These are phyloP conservation scores for Suillus placidus DNA, from an alignment of 768 basidiomycete species.

Conservation along the genomic window DNA sequence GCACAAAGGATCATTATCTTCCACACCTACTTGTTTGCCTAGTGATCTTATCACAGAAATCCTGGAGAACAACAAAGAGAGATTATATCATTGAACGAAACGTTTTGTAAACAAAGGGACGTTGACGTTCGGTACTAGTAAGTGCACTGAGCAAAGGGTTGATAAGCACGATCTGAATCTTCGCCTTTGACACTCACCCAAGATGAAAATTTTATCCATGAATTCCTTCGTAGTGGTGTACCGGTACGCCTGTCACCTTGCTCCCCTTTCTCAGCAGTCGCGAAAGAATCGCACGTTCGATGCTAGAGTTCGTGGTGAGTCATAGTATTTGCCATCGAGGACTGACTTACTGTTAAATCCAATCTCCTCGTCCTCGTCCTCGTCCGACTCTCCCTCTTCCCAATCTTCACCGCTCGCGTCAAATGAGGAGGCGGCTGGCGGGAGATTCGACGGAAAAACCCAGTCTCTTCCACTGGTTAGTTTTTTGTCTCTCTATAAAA, in stretches of 20 bases:
- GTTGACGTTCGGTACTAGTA: neutral
- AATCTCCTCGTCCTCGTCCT: neutral
- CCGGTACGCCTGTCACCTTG: slow-evolving; percentile 27
- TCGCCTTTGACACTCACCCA: neutral
- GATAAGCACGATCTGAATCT: neutral
- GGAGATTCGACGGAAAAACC: neutral
- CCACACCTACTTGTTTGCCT: neutral
- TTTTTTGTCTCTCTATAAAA: neutral
- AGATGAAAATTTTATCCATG: slow-evolving; percentile 18
- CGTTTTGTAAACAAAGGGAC: neutral
- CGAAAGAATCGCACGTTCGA: neutral
- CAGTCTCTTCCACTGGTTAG: neutral
- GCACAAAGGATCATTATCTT: neutral
- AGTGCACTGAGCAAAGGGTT: neutral
- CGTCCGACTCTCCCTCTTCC: slow-evolving; percentile 23
- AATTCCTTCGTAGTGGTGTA: slow-evolving; percentile 34
- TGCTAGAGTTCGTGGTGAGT: neutral
- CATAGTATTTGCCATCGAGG: neutral
- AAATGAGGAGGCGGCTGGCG: slow-evolving; percentile 5
- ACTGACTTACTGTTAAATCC: neutral
- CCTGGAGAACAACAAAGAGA: neutral
- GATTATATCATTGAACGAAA: neutral
- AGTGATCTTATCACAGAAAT: neutral
- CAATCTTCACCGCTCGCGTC: neutral
- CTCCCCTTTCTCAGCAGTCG: slow-evolving; percentile 1